A percentile compares a stretch with the other conserved stretches of the same genome.
phyloP scores from a whole-genome alignment of 108 stramenopile species.

The Phaeodactylum tricornutum region DNA sequence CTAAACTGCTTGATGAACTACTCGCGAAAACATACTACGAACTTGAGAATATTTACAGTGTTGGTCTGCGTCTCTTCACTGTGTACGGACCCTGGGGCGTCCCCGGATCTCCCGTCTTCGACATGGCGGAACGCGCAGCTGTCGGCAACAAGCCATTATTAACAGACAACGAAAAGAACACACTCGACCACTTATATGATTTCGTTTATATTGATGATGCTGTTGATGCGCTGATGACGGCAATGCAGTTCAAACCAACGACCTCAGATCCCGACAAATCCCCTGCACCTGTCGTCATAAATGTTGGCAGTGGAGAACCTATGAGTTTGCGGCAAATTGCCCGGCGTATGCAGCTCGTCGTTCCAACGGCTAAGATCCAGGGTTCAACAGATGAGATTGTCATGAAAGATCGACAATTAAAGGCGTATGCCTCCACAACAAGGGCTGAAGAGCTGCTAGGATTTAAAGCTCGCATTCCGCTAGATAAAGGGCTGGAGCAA shows the following conservation, averaged over 20 bases:
- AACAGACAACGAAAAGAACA: constrained; percentile 2
- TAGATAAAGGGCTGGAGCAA: constrained; percentile 47
- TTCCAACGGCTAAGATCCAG: constrained; percentile 7
- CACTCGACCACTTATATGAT: constrained; percentile 17
- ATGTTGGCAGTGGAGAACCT: constrained; percentile 62
- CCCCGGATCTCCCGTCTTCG: constrained; percentile 61
- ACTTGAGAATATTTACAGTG: constrained; percentile 52
- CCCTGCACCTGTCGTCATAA: constrained; percentile 48
- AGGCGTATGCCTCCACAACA: constrained; percentile 30
- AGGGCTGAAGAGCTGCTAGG: constrained; percentile 51
- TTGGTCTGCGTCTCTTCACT: constrained; percentile 75
- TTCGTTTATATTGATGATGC: constrained; percentile 85
- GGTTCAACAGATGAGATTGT: neutral
- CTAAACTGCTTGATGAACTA: constrained; percentile 72
- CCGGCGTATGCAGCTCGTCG: constrained; percentile 27
- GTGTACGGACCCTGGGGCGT: constrained; percentile 84
- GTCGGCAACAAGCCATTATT: constrained; percentile 9
- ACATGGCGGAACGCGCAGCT: constrained; percentile 56
- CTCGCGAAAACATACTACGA: constrained; percentile 66
- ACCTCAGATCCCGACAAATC: neutral
- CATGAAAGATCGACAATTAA: neutral
- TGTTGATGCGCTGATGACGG: constrained; percentile 68
- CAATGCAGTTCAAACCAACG: constrained; percentile 60
- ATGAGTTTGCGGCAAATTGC: constrained; percentile 31
- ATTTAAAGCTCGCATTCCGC: constrained; percentile 40